A percentile compares a stretch with the other conserved stretches of the same genome.
Conservation (phyloP, 352 stramenopile species). For the Pelagophyceae sp. region DNA sequence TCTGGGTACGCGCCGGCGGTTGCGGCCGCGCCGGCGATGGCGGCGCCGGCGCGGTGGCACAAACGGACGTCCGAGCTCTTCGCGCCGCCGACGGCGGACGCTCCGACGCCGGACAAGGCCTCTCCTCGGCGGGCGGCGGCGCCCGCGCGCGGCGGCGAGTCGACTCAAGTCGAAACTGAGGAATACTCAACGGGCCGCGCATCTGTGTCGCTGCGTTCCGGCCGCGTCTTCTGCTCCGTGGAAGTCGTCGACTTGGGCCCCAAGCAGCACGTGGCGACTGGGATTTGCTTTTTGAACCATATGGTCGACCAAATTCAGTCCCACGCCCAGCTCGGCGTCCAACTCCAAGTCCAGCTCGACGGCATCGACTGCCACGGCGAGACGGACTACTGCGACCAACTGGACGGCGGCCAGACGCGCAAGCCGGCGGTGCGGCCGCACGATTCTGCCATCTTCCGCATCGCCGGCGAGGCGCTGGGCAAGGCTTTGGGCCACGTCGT, state of each 20-base stretch:
- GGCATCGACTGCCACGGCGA: background rate
- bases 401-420: too few species aligned
- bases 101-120: background rate
- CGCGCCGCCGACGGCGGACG: too few species aligned
- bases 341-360: slow-evolving; percentile 15
- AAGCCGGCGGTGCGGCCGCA: slow-evolving; percentile 1
- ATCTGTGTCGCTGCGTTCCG: background rate
- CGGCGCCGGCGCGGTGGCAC: too few species aligned
- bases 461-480: slow-evolving; percentile 41
- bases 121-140: too few species aligned
- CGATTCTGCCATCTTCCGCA: slow-evolving; percentile 28
- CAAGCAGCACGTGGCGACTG: slow-evolving; percentile 39
- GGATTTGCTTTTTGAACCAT: slow-evolving; percentile 56
- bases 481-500: slow-evolving; percentile 30
- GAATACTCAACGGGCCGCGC: background rate
- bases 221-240: background rate
- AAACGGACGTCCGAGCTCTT: background rate
- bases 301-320: slow-evolving; percentile 64
- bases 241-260: background rate
- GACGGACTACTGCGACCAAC: slow-evolving; percentile 40
- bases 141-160: too few species aligned
- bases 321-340: slow-evolving; percentile 53
- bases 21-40: background rate
- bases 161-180: background rate
- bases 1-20: background rate